phyloP scores from a whole-genome alignment of 495 filamentous ascomycete genomes.

The Penicillium fimorum region DNA sequence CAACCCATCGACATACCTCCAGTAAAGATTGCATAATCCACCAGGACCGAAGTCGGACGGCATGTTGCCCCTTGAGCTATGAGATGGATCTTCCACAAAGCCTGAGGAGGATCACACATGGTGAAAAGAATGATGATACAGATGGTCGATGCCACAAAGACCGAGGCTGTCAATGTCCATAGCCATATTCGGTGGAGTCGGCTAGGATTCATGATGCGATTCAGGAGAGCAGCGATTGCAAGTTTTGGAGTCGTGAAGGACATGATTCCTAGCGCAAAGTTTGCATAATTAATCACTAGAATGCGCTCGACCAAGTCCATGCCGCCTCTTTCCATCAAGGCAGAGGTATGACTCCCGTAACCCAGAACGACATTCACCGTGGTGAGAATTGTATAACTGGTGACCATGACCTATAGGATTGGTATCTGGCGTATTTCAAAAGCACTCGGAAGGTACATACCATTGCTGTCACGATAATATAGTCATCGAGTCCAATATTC shows the following conservation, averaged over 20 bases:
- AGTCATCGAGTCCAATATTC: slow-evolving; percentile 19
- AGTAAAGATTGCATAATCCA: slow-evolving; percentile 35
- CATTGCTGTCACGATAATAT: not conserved
- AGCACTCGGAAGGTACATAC: not conserved
- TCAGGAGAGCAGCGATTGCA: slow-evolving; percentile 37
- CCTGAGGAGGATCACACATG: slow-evolving; percentile 40
- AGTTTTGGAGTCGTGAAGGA: slow-evolving; percentile 46
- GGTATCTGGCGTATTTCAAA: not conserved
- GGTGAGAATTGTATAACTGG: slow-evolving; percentile 24
- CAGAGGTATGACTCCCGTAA: slow-evolving; percentile 22
- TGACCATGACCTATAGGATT: slow-evolving; percentile 16
- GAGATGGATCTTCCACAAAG: slow-evolving; percentile 42
- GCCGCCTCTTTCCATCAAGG: slow-evolving; percentile 2
- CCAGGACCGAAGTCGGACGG: slow-evolving; percentile 31
- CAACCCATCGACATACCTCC: slow-evolving; percentile 21
- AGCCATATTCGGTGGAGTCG: slow-evolving; percentile 25
- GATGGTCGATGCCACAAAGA: slow-evolving; percentile 18
- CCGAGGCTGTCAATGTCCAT: slow-evolving; percentile 29
- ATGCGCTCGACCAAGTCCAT: slow-evolving; percentile 13
- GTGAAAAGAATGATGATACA: slow-evolving; percentile 37
- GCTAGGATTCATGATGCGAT: slow-evolving; percentile 37
- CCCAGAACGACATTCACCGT: slow-evolving; percentile 24
- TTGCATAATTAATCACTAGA: slow-evolving; percentile 33
- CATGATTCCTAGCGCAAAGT: slow-evolving; percentile 39
- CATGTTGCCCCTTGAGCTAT: slow-evolving; percentile 31